Conservation (phyloP, 2,329 filamentous ascomycete genomes). For the Colletotrichum cereale region DNA sequence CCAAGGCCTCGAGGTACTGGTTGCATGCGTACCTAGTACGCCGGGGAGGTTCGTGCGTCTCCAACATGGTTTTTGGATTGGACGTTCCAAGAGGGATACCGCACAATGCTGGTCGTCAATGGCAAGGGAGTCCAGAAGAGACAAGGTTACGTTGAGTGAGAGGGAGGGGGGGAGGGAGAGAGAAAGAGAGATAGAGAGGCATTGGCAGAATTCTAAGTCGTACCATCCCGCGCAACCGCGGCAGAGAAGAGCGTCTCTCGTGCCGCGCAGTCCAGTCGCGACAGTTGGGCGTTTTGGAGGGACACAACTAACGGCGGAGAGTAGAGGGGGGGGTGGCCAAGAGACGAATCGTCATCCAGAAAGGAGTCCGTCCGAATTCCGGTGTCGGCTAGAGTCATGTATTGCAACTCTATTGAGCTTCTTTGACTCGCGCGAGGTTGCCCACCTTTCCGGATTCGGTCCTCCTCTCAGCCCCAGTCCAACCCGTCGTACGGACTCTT, state of each 20-base stretch:
- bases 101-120: neutral
- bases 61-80: neutral
- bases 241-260: neutral
- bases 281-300: neutral
- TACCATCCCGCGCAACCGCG: conserved; percentile 6
- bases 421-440: neutral
- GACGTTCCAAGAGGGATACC: neutral
- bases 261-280: neutral
- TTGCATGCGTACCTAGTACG: too few relatives aligned
- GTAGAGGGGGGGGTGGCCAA: neutral
- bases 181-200: too few relatives aligned
- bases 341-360: neutral
- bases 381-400: neutral
- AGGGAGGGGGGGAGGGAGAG: neutral
- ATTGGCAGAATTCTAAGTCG: conserved; percentile 14
- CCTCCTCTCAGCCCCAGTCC: neutral
- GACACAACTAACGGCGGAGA: neutral
- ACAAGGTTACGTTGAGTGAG: neutral
- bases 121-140: conserved; percentile 5
- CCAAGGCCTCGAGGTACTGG: neutral
- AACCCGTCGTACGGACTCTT: conserved; percentile 1
- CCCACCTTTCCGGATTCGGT: neutral
- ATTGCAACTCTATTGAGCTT: neutral
- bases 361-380: neutral
- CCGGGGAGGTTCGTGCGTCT: neutral